Base-by-base conservation (phyloP, 2,329 filamentous ascomycete genomes). In the Hypoxylon sp. region DNA sequence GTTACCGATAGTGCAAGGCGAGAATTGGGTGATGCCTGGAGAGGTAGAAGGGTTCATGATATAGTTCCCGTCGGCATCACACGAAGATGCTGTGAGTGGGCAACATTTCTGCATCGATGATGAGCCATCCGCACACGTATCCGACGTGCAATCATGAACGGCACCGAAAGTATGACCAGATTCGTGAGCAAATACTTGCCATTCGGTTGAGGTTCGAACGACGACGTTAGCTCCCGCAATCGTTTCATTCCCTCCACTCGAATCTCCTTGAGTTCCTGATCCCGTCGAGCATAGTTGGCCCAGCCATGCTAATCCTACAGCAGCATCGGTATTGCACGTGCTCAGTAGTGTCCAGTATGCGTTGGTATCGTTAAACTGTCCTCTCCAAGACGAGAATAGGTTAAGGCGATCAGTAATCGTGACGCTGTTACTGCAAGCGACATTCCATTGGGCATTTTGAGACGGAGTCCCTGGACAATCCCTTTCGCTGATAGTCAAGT, bases 41-140 rank as follows among this genome's bases (percentile, higher is more conserved):
- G 86, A 87, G 1, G 95, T 96, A 10, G 92, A 96, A 0, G 96
- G 96, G 78, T 98, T 98, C 96, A 99, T 99, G 80, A 99, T 94
- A 81, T 89, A 99, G 65, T 86, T 80, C n/a, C 88, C 90, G 45
- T 85, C 82, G 21, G 96, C 96, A 79, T 97, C 85, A 79, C 96
- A 99, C 0, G 82, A 85, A 45, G 68, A 78, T 7, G 82, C 75
- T 72, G 85, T 91, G 6, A 97, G 83, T 0, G 94, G 96, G 74
- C 96, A 99, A 79, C 96, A 99, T 73, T 86, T 80, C 72, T 85
- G 85, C 60, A 77, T 80, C 9, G 78, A 77, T 5, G 79, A 79
- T 38, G 88, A 87, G 19, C 87, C 84, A 65, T 93, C 85, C 5
- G 76, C 74, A 77, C 95, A 98, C 2, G 91, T 86, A n/a, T 80